Evolutionary conservation across 208 protist genomes (phyloP).

Genomic region (Trypanosoma congolense): DNA sequence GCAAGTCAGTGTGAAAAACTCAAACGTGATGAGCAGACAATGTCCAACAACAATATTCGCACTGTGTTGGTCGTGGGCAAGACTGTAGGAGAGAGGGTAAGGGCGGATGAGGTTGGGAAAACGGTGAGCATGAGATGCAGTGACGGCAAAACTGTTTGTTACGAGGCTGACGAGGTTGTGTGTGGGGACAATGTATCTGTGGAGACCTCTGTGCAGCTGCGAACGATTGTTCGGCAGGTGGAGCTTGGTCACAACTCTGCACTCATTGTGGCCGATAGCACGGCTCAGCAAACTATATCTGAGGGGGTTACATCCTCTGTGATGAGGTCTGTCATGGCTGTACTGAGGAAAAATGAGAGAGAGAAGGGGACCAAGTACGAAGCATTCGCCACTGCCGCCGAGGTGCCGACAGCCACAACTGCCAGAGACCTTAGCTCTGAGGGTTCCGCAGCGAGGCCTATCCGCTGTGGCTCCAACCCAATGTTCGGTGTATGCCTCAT

Average conservation of each 20-base stretch:
- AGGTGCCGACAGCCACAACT: conserved; percentile 25
- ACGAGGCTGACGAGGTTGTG: conserved; percentile 23
- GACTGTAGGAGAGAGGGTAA: neutral
- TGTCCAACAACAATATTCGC: conserved; percentile 3
- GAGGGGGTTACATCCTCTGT: conserved; percentile 19
- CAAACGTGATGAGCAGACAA: neutral
- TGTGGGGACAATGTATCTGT: conserved; percentile 3
- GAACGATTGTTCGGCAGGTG: conserved; percentile 38
- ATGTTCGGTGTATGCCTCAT: conserved; percentile 54
- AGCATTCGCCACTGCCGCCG: conserved; percentile 26
- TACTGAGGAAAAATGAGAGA: conserved; percentile 23
- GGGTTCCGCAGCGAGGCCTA: conserved; percentile 17
- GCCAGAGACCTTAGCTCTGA: conserved; percentile 34
- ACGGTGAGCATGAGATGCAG: conserved; percentile 12
- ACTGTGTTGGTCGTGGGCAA: conserved; percentile 8
- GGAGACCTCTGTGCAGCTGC: conserved; percentile 26
- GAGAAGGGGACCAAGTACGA: conserved; percentile 28
- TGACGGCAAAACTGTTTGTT: conserved; percentile 35
- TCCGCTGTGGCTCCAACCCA: conserved; percentile 50
- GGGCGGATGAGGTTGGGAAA: conserved; percentile 18
- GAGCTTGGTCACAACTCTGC: conserved; percentile 51
- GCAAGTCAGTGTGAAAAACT: neutral
- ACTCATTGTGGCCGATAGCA: conserved; percentile 39
- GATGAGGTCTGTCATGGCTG: conserved; percentile 23
- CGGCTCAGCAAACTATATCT: conserved; percentile 13